phyloP scores from a whole-genome alignment of 1,284 basidiomycete genomes.

The Porogramme epimiltina region DNA sequence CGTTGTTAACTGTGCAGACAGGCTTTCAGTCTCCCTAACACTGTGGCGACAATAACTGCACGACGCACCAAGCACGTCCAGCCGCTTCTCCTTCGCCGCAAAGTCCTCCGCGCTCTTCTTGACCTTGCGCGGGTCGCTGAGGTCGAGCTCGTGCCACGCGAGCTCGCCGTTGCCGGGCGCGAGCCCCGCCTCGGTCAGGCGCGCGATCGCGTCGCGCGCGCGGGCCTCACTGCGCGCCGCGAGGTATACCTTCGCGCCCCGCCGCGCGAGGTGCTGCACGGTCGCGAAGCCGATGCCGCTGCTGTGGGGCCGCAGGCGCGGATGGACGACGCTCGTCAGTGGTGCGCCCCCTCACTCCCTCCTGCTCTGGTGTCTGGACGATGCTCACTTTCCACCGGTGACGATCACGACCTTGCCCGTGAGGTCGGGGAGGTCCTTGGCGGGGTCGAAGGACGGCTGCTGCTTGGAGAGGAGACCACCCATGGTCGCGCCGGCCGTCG shows the following conservation, averaged over 20 bases:
- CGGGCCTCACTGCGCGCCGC: constrained; percentile 40
- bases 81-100: constrained; percentile 42
- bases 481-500: not conserved
- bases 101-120: constrained; percentile 50
- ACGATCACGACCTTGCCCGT: constrained; percentile 42
- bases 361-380: not conserved
- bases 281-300: constrained; percentile 45
- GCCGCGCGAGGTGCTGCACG: constrained; percentile 38
- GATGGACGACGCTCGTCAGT: no score
- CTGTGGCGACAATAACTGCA: not conserved
- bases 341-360: no score
- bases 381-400: constrained; percentile 42
- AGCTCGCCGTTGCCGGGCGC: constrained; percentile 38
- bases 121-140: constrained; percentile 43
- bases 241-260: constrained; percentile 46
- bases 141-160: constrained; percentile 48
- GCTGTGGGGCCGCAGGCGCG: no score
- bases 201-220: constrained; percentile 40
- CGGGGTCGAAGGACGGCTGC: constrained; percentile 24
- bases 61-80: constrained; percentile 46
- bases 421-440: constrained; percentile 37
- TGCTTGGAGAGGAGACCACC: constrained; percentile 10
- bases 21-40: not conserved
- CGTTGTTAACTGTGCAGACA: constrained; percentile 48
- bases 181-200: constrained; percentile 36